Conservation (phyloP, 371 early-diverging fungal genomes). For the Zancudomyces culisetae region DNA sequence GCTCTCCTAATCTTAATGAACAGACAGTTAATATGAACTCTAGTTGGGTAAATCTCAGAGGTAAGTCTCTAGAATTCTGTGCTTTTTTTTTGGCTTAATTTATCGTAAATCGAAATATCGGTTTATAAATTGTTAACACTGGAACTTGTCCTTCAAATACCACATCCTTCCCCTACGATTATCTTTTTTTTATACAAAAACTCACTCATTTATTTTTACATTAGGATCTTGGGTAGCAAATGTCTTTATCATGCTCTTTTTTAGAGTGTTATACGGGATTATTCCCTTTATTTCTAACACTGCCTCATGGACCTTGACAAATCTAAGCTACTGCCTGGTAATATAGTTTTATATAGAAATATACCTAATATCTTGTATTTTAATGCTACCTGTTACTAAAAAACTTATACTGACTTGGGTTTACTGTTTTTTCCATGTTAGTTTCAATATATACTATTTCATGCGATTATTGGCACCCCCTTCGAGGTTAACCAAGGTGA, state of each 20-base stretch:
- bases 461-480: slow-evolving; percentile 87
- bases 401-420: slow-evolving; percentile 11
- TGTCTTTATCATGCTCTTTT: slow-evolving; percentile 49
- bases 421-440: slow-evolving; percentile 15
- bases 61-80: slow-evolving; percentile 6
- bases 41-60: slow-evolving; percentile 26
- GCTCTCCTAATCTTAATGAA: background rate
- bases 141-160: background rate
- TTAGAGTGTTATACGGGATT: slow-evolving; percentile 63
- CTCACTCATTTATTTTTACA: background rate
- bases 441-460: slow-evolving; percentile 91
- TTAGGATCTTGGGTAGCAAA: slow-evolving; percentile 83
- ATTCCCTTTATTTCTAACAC: slow-evolving; percentile 80
- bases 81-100: background rate
- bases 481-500: slow-evolving; percentile 87
- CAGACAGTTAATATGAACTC: slow-evolving; percentile 21
- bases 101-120: background rate
- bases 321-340: slow-evolving; percentile 74
- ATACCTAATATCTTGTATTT: slow-evolving; percentile 26
- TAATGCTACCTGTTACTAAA: slow-evolving; percentile 31
- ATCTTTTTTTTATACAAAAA: background rate
- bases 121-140: background rate
- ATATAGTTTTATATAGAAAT: slow-evolving; percentile 12
- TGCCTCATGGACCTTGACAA: slow-evolving; percentile 89
- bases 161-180: background rate